phyloP scores from a whole-genome alignment of 2,329 filamentous ascomycete species.

The Emergomyces africanus region DNA sequence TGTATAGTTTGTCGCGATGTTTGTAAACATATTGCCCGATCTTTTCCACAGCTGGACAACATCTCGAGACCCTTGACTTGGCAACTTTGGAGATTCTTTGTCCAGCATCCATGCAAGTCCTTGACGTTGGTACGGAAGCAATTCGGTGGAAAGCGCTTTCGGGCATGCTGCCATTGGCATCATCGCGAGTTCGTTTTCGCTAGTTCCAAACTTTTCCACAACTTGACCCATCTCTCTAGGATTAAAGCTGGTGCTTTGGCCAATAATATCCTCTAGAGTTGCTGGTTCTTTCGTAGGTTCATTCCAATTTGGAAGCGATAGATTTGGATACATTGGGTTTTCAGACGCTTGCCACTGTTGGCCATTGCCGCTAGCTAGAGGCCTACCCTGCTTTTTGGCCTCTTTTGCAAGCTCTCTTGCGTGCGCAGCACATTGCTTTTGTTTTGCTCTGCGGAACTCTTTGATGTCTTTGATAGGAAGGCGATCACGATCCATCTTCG shows the following conservation, averaged over 20 bases:
- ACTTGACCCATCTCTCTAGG: constrained; percentile 52
- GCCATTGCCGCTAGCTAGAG: constrained; percentile 16
- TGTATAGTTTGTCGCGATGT: constrained; percentile 59
- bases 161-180: constrained; percentile 66
- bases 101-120: constrained; percentile 70
- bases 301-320: constrained; percentile 19
- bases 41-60: constrained; percentile 69
- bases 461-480: constrained; percentile 44
- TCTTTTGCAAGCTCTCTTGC: constrained; percentile 38
- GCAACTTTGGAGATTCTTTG: constrained; percentile 59
- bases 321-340: constrained; percentile 23
- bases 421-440: constrained; percentile 27
- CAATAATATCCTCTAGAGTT: constrained; percentile 51
- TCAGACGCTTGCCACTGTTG: constrained; percentile 15
- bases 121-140: constrained; percentile 69
- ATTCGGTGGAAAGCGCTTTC: constrained; percentile 45
- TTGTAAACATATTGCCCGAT: constrained; percentile 41
- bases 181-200: constrained; percentile 55
- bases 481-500: constrained; percentile 50
- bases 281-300: constrained; percentile 17
- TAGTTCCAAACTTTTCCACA: constrained; percentile 56
- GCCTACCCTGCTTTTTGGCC: constrained; percentile 20
- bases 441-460: constrained; percentile 43
- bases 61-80: constrained; percentile 44
- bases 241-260: constrained; percentile 54